These are phyloP conservation scores for Grifola frondosa DNA, from an alignment of 1,284 basidiomycete species.

Conservation along the genomic window DNA sequence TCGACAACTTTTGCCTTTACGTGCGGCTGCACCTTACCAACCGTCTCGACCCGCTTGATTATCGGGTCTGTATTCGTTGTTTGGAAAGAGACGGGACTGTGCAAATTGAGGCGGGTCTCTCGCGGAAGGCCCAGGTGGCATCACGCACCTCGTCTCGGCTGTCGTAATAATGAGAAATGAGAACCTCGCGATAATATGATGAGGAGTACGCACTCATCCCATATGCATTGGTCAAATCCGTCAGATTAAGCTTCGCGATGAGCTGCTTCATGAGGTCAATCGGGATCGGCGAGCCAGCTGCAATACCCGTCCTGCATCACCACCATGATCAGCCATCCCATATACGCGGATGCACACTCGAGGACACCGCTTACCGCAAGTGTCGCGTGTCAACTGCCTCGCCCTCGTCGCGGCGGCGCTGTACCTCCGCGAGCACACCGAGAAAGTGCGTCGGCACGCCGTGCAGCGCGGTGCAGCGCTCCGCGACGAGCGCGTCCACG, in stretches of 20 bases:
- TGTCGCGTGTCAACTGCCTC: conserved; percentile 46
- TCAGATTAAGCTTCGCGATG: conserved; percentile 64
- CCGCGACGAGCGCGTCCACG: conserved; percentile 63
- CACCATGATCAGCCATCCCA: not conserved
- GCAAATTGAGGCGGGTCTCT: not conserved
- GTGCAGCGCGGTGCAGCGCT: conserved; percentile 76
- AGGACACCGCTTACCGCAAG: conserved; percentile 46
- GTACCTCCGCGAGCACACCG: conserved; percentile 67
- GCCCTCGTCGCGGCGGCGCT: conserved; percentile 48
- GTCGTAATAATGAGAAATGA: not conserved
- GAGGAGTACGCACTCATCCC: conserved; percentile 69
- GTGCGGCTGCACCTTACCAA: conserved; percentile 74
- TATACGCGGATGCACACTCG: not conserved
- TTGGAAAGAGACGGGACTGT: conserved; percentile 81
- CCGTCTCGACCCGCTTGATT: conserved; percentile 76
- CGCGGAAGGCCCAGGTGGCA: too few species aligned
- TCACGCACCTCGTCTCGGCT: conserved; percentile 39
- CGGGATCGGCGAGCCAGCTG: conserved; percentile 76
- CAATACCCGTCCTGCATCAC: conserved; percentile 67
- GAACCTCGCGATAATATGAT: not conserved
- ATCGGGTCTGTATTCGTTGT: conserved; percentile 67
- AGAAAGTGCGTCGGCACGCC: conserved; percentile 87
- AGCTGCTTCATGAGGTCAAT: conserved; percentile 77
- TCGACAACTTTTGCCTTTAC: conserved; percentile 76
- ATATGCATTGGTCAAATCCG: conserved; percentile 74